These are phyloP conservation scores for Polyporus arcularius DNA, from an alignment of 768 basidiomycete species.

Conservation along the genomic window DNA sequence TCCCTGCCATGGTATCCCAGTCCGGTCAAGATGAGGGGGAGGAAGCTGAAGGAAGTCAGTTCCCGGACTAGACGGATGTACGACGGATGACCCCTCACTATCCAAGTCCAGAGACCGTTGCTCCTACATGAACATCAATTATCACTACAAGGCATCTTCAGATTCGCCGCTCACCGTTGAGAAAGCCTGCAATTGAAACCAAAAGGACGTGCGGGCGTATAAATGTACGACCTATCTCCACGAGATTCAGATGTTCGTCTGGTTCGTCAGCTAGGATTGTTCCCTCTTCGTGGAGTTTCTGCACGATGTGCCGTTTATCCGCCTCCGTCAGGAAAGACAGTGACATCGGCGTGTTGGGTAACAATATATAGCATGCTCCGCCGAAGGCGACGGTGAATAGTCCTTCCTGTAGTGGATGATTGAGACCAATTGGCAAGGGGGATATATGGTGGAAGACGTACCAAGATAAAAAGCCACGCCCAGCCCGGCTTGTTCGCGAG, in stretches of 20 bases:
- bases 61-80: neutral
- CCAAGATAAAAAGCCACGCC: constrained; percentile 70
- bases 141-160: neutral
- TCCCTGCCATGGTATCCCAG: constrained; percentile 30
- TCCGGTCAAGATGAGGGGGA: constrained; percentile 27
- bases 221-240: constrained; percentile 10
- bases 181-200: constrained; percentile 14
- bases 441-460: constrained; percentile 20
- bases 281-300: constrained; percentile 6
- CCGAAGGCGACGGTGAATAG: constrained; percentile 64
- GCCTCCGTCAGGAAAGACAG: constrained; percentile 7
- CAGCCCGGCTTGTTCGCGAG: constrained; percentile 55
- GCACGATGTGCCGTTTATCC: neutral
- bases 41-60: constrained; percentile 18
- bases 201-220: constrained; percentile 14
- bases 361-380: constrained; percentile 49
- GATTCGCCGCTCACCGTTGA: constrained; percentile 43
- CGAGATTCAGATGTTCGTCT: constrained; percentile 13
- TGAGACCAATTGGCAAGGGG: neutral
- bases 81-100: constrained; percentile 20
- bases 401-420: constrained; percentile 45
- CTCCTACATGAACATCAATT: neutral
- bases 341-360: constrained; percentile 26
- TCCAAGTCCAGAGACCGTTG: constrained; percentile 27
- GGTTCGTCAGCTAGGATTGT: constrained; percentile 1